phyloP scores from a whole-genome alignment of 2,329 filamentous ascomycete species.

The Ceratocystis huliohia region DNA sequence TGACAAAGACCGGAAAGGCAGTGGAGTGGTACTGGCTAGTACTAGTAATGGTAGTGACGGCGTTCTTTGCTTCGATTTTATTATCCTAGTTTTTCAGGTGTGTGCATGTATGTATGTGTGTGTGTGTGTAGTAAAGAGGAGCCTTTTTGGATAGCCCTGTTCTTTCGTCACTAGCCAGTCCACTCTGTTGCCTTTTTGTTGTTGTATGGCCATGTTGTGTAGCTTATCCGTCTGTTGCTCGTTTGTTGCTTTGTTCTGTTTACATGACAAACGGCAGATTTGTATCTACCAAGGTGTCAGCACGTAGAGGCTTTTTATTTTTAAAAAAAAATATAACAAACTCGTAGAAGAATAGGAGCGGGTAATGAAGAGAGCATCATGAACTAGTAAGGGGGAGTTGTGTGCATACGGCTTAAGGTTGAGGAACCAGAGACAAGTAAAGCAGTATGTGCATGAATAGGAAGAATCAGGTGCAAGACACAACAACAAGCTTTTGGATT shows the following conservation, averaged over 20 bases:
- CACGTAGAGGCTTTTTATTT: constrained; percentile 15
- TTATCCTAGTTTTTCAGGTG: neutral
- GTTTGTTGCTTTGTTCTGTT: constrained; percentile 21
- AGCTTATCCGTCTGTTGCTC: neutral
- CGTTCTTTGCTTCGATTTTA: neutral
- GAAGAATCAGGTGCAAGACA: neutral
- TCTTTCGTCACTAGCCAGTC: neutral
- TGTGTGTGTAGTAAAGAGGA: neutral
- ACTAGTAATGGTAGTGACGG: too few relatives aligned
- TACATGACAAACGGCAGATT: constrained; percentile 52
- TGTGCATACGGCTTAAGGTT: neutral
- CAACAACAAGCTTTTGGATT: neutral
- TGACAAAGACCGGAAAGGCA: too few relatives aligned
- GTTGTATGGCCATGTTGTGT: neutral
- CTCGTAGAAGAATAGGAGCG: neutral
- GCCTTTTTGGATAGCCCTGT: neutral
- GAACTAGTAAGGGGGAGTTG: neutral
- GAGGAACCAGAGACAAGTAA: constrained; percentile 1
- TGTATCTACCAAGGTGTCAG: constrained; percentile 36
- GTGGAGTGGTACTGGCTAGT: too few relatives aligned
- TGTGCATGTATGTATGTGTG: neutral
- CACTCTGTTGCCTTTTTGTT: neutral
- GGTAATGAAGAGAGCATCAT: neutral
- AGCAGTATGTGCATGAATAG: neutral
- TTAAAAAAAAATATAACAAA: neutral